Evolutionary conservation across 306 rosid genomes (phyloP).

Genomic region (Quercus berberidifolia): DNA sequence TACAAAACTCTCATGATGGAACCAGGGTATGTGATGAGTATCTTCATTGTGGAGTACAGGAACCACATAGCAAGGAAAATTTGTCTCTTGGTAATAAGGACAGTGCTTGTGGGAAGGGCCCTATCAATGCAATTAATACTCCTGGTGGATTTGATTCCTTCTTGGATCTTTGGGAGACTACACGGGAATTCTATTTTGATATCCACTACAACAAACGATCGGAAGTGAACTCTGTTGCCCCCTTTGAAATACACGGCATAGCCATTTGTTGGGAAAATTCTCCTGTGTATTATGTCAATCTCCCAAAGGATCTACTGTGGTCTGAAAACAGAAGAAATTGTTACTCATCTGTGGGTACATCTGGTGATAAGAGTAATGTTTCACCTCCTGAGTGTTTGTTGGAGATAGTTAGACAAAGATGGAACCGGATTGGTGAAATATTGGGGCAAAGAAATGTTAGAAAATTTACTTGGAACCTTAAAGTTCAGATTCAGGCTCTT

Average conservation of each 20-base stretch:
- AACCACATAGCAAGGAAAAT: slow-evolving; percentile 25
- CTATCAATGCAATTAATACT: slow-evolving; percentile 57
- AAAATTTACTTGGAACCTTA: slow-evolving; percentile 86
- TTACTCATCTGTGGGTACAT: slow-evolving; percentile 30
- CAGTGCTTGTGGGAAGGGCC: slow-evolving; percentile 55
- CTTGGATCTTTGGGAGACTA: slow-evolving; percentile 75
- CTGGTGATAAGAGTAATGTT: slow-evolving; percentile 35
- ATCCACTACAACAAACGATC: slow-evolving; percentile 67
- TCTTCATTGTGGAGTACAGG: slow-evolving; percentile 30
- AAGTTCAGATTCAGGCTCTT: slow-evolving; percentile 83
- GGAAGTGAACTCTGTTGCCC: slow-evolving; percentile 58
- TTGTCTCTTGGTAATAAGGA: slow-evolving; percentile 30
- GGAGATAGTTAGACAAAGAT: slow-evolving; percentile 51
- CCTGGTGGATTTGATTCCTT: slow-evolving; percentile 84
- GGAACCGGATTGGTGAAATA: slow-evolving; percentile 70
- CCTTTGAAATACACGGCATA: slow-evolving; percentile 78
- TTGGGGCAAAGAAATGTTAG: slow-evolving; percentile 54
- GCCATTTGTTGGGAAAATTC: slow-evolving; percentile 94
- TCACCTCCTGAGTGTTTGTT: slow-evolving; percentile 46
- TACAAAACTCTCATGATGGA: slow-evolving; percentile 37
- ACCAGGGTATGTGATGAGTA: slow-evolving; percentile 18
- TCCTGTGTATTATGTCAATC: slow-evolving; percentile 76
- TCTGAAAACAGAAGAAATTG: slow-evolving; percentile 41
- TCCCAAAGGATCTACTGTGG: slow-evolving; percentile 78
- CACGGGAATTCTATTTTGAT: slow-evolving; percentile 76